phyloP scores from a whole-genome alignment of 1,284 basidiomycete species.

The Boletus mariae region DNA sequence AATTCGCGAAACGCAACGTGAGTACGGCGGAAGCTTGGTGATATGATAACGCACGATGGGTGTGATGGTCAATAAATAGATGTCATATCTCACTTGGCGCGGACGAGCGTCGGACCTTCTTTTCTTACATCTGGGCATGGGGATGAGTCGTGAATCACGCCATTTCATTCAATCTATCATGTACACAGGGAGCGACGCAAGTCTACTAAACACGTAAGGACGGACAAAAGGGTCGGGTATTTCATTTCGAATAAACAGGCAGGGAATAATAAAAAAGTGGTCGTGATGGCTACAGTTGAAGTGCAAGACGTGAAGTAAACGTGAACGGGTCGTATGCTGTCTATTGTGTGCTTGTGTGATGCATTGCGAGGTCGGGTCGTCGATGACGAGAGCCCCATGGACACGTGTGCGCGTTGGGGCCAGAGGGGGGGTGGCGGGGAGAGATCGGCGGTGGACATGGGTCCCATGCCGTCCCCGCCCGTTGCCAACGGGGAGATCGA shows the following conservation, averaged over 20 bases:
- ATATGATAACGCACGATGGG: too few relatives aligned
- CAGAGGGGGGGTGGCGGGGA: slow-evolving; percentile 5
- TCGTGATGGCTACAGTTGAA: neutral
- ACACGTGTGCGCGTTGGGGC: neutral
- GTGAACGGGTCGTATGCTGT: slow-evolving; percentile 12
- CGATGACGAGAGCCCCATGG: neutral
- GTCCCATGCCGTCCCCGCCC: neutral
- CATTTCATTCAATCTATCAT: neutral
- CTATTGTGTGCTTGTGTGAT: slow-evolving; percentile 23
- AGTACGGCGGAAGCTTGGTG: neutral
- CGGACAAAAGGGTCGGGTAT: slow-evolving; percentile 19
- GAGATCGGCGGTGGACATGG: slow-evolving; percentile 12
- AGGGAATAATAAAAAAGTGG: neutral
- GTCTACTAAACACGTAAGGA: slow-evolving; percentile 9
- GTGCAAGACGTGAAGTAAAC: neutral
- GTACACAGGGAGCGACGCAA: neutral
- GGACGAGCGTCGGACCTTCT: neutral
- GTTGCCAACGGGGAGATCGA: neutral
- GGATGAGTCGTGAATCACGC: neutral
- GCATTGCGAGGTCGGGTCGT: slow-evolving; percentile 18
- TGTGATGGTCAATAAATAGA: neutral
- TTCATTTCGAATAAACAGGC: slow-evolving; percentile 10
- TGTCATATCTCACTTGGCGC: neutral
- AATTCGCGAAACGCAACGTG: too few relatives aligned
- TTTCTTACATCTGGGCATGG: neutral